Evolutionary conservation across 768 basidiomycete genomes (phyloP).

Genomic region (Asterophora parasitica): DNA sequence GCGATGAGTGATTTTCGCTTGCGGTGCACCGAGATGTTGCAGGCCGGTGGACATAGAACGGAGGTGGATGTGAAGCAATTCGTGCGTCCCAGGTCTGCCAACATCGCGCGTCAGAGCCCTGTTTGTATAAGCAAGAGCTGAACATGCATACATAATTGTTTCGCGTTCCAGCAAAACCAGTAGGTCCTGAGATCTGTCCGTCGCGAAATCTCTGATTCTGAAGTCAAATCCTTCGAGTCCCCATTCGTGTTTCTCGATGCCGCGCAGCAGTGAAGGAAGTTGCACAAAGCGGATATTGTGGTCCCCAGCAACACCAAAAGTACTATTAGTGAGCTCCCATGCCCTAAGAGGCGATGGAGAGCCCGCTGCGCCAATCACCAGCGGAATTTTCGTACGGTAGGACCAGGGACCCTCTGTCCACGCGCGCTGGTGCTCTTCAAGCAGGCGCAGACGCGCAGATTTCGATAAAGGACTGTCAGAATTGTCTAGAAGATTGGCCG

Average conservation of each 20-base stretch:
- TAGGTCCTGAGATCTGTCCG: conserved; percentile 9
- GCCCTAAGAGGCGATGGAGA: neutral
- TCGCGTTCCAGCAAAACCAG: conserved; percentile 7
- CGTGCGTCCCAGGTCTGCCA: neutral
- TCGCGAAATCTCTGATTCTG: conserved; percentile 10
- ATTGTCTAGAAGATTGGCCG: conserved; percentile 9
- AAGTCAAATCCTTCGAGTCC: conserved; percentile 5
- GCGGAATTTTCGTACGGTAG: neutral
- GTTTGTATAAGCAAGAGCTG: neutral
- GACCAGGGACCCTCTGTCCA: conserved; percentile 11
- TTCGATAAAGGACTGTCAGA: neutral
- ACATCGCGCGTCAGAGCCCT: neutral
- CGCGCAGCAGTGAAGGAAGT: conserved; percentile 8
- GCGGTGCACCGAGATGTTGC: conserved; percentile 2
- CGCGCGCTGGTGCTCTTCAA: conserved; percentile 8
- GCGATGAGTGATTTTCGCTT: neutral
- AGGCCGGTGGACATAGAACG: conserved; percentile 5
- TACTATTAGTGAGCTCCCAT: conserved; percentile 7
- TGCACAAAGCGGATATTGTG: conserved; percentile 9
- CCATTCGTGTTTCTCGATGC: conserved; percentile 8
- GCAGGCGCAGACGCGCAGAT: conserved; percentile 4
- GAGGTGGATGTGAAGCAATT: conserved; percentile 4
- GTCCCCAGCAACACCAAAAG: conserved; percentile 7
- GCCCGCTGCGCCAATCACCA: conserved; percentile 1
- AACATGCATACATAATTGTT: neutral